phyloP scores from a whole-genome alignment of 2,329 filamentous ascomycete species.

The Neonectria faginata region DNA sequence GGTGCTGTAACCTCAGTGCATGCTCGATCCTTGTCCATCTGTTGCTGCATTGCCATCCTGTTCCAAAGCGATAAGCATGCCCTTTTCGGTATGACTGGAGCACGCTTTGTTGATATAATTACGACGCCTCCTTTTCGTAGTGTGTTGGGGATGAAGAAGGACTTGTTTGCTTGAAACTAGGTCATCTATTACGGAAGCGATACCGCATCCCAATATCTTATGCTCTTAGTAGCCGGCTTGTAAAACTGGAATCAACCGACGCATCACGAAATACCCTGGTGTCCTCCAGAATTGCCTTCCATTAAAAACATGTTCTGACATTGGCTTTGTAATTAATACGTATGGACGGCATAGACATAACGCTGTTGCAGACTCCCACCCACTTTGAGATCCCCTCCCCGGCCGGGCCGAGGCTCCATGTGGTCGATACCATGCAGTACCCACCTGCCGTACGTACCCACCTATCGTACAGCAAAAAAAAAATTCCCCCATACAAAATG shows the following conservation, averaged over 20 bases:
- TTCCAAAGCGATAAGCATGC: not conserved
- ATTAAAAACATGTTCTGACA: not conserved
- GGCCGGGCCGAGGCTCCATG: not conserved
- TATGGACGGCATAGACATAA: not conserved
- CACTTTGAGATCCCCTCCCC: too few species aligned
- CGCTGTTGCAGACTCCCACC: not conserved
- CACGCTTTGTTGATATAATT: not conserved
- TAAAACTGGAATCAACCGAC: too few species aligned
- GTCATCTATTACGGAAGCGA: not conserved
- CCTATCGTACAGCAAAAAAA: too few species aligned
- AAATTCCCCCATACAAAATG: too few species aligned
- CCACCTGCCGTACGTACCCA: too few species aligned
- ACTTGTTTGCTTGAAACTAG: accelerated
- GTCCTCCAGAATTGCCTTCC: not conserved
- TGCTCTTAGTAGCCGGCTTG: not conserved
- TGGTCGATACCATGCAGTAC: too few species aligned
- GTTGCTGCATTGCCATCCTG: not conserved
- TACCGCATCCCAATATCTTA: not conserved
- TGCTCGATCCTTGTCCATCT: not conserved
- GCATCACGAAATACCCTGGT: not conserved
- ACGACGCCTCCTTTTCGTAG: not conserved
- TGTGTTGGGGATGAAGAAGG: too few species aligned
- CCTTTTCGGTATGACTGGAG: not conserved
- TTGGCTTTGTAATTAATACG: not conserved
- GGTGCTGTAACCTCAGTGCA: not conserved